These are phyloP conservation scores for Vitis riparia DNA, from an alignment of 164 flowering plant species.

Conservation along the genomic window DNA sequence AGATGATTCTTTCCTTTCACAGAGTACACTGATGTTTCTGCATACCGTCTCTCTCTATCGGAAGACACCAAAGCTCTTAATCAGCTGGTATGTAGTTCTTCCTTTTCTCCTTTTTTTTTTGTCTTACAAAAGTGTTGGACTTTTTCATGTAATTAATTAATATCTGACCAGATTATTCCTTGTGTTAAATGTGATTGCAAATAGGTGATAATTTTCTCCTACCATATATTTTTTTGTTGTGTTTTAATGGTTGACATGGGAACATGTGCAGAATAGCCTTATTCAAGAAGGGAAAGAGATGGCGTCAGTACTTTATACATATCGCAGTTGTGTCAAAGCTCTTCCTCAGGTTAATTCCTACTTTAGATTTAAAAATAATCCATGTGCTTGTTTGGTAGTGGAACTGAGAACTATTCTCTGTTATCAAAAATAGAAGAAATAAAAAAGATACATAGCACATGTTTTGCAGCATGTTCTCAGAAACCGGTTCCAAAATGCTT, in stretches of 20 bases:
- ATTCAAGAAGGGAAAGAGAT: conserved; percentile 94
- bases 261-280: conserved; percentile 66
- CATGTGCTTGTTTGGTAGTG: no score
- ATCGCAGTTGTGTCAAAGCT: conserved; percentile 98
- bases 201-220: background rate
- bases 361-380: background rate
- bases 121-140: background rate
- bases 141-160: background rate
- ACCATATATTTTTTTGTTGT: background rate
- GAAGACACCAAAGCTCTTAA: conserved; percentile 97
- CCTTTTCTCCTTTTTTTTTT: conserved; percentile 7
- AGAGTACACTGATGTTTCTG: conserved; percentile 95
- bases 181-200: background rate
- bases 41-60: conserved; percentile 80
- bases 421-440: no score
- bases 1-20: conserved; percentile 13
- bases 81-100: conserved; percentile 67
- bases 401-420: no score
- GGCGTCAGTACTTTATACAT: conserved; percentile 93
- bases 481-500: no score
- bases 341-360: conserved; percentile 83
- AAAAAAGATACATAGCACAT: no score
- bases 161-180: background rate
- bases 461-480: no score
- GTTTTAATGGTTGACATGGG: background rate